A percentile compares a stretch with the other conserved stretches of the same genome.
Evolutionary conservation across 2,329 filamentous ascomycete species (phyloP).

Genomic region (Verticillium tricorpus): DNA sequence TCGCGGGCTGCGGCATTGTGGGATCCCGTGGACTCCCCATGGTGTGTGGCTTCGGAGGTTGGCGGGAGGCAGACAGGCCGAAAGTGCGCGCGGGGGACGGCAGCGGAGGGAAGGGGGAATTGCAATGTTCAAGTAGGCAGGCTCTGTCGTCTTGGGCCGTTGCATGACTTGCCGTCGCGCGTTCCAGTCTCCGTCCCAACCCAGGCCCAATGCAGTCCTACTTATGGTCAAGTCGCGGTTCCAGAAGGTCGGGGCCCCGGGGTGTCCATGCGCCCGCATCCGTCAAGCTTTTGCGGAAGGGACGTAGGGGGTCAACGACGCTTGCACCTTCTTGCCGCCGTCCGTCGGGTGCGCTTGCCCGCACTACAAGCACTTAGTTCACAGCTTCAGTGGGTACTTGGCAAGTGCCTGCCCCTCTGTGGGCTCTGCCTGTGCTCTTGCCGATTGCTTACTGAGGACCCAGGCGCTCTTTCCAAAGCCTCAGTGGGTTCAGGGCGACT

Average conservation of each 20-base stretch:
- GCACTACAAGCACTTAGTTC: no score
- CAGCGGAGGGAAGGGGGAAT: neutral
- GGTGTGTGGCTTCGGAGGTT: neutral
- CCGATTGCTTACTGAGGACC: no score
- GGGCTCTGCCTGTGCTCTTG: no score
- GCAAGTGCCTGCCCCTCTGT: no score
- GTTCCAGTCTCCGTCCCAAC: neutral
- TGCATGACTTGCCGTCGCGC: neutral
- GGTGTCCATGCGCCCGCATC: neutral
- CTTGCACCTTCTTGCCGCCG: neutral
- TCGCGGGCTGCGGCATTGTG: neutral
- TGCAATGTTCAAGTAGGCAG: neutral
- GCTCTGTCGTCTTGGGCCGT: neutral
- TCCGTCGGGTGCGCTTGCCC: neutral
- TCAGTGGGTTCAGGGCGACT: no score
- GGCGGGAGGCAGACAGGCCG: neutral
- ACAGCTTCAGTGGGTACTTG: no score
- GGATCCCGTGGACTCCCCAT: neutral
- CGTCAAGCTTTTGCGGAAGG: neutral
- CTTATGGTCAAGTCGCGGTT: no score
- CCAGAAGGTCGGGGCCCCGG: neutral
- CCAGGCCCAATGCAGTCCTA: neutral
- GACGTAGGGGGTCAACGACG: neutral
- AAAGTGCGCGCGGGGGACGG: neutral
- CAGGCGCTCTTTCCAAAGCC: no score